phyloP scores from a whole-genome alignment of 352 stramenopile genomes.

The Phytophthora capsici region DNA sequence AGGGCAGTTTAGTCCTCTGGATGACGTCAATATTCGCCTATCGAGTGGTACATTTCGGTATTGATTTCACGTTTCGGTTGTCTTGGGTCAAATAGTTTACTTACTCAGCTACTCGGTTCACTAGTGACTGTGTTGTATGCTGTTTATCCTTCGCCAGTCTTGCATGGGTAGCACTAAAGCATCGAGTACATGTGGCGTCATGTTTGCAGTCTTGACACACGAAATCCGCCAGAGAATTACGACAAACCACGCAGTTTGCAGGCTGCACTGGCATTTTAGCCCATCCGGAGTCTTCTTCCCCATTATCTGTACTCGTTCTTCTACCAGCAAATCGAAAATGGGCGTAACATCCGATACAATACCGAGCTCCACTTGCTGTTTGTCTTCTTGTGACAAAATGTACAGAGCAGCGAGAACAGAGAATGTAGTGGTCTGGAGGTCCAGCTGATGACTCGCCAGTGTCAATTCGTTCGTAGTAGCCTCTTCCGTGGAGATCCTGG shows the following conservation, averaged over 20 bases:
- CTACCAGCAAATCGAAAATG: slow-evolving; percentile 25
- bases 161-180: slow-evolving; percentile 55
- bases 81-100: not conserved
- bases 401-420: slow-evolving; percentile 56
- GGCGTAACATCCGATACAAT: slow-evolving; percentile 73
- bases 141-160: slow-evolving; percentile 26
- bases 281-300: slow-evolving; percentile 40
- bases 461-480: slow-evolving; percentile 62
- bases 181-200: slow-evolving; percentile 59
- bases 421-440: slow-evolving; percentile 61
- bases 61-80: not conserved
- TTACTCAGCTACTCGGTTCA: slow-evolving; percentile 8
- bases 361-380: slow-evolving; percentile 49
- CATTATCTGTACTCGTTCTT: slow-evolving; percentile 7
- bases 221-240: slow-evolving; percentile 43
- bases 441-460: slow-evolving; percentile 45
- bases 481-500: slow-evolving; percentile 46
- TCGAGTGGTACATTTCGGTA: not conserved
- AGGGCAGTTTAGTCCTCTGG: not conserved
- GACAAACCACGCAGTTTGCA: slow-evolving; percentile 68
- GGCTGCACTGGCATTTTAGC: slow-evolving; percentile 65
- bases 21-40: not conserved
- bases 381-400: slow-evolving; percentile 66
- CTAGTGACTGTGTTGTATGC: slow-evolving; percentile 12
- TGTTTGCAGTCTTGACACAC: slow-evolving; percentile 64